These are phyloP conservation scores for Phoenix dactylifera DNA, from an alignment of 176 grass and related monocot genomes.

Conservation along the genomic window DNA sequence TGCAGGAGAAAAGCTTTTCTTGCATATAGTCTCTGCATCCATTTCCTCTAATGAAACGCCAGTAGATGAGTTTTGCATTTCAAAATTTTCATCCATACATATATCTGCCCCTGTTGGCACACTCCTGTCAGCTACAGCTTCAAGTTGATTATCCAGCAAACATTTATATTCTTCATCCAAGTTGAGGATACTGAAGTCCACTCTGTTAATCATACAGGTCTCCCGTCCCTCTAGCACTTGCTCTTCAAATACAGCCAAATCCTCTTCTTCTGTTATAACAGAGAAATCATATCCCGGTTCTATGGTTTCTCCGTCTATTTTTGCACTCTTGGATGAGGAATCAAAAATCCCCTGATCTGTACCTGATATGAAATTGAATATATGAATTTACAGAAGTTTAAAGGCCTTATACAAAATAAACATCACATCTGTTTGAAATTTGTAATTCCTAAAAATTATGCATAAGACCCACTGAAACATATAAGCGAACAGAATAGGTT, in stretches of 20 bases:
- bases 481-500: too few relatives aligned
- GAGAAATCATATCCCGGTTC: neutral
- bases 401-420: too few relatives aligned
- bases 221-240: constrained; percentile 6
- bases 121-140: neutral
- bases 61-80: constrained; percentile 3
- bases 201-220: constrained; percentile 2
- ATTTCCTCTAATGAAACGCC: neutral
- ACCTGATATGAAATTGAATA: neutral
- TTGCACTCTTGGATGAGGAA: constrained; percentile 5
- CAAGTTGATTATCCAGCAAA: constrained; percentile 8
- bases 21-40: neutral
- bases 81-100: constrained; percentile 2
- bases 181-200: constrained; percentile 13
- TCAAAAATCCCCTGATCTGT: neutral
- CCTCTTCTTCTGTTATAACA: neutral
- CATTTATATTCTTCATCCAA: constrained; percentile 10
- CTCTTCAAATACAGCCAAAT: constrained; percentile 8
- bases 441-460: too few relatives aligned
- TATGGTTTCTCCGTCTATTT: neutral
- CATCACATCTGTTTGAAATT: too few relatives aligned
- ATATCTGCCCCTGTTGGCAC: neutral
- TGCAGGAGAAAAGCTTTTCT: neutral
- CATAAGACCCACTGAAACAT: too few relatives aligned
- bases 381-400: too few relatives aligned